Percentiles rank a stretch among this genome's conserved stretches.
Evolutionary conservation across 768 basidiomycete species (phyloP).

Genomic region (Lactarius hengduanensis): DNA sequence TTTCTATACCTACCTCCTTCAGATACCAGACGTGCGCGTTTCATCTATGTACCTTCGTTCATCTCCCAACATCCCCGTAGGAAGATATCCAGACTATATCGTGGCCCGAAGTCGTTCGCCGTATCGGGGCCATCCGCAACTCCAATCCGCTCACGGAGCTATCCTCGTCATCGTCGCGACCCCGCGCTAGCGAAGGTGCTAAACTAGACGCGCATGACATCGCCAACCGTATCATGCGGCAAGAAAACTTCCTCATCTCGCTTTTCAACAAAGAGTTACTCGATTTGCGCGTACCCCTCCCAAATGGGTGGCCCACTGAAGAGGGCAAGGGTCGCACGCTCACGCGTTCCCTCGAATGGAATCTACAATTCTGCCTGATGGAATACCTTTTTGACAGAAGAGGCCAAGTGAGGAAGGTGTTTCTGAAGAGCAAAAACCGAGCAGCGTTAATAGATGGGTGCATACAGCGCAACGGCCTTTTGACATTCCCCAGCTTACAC

Average conservation of each 20-base stretch:
- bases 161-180: slow-evolving; percentile 55
- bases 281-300: slow-evolving; percentile 82
- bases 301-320: slow-evolving; percentile 51
- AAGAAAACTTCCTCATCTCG: slow-evolving; percentile 98
- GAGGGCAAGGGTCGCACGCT: slow-evolving; percentile 74
- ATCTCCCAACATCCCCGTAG: slow-evolving; percentile 42
- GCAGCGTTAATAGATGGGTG: slow-evolving; percentile 80
- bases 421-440: slow-evolving; percentile 83
- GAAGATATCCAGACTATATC: slow-evolving; percentile 97
- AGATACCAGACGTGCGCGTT: slow-evolving; percentile 82
- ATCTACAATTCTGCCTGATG: slow-evolving; percentile 92
- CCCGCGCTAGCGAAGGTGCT: slow-evolving; percentile 67
- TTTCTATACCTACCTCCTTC: slow-evolving; percentile 93
- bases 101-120: slow-evolving; percentile 91
- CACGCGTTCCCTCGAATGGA: slow-evolving; percentile 95
- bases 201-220: slow-evolving; percentile 97
- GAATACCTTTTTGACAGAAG: slow-evolving; percentile 91
- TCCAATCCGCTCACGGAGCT: slow-evolving; percentile 91
- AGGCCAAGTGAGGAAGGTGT: slow-evolving; percentile 87
- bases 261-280: slow-evolving; percentile 96
- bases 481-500: slow-evolving; percentile 11
- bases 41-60: slow-evolving; percentile 21
- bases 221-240: slow-evolving; percentile 95
- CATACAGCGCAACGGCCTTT: not conserved
- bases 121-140: slow-evolving; percentile 86